A percentile compares a stretch with the other conserved stretches of the same genome.
These are phyloP conservation scores for Blastocrithidia nonstop DNA, from an alignment of 208 protist genomes.

Conservation along the genomic window DNA sequence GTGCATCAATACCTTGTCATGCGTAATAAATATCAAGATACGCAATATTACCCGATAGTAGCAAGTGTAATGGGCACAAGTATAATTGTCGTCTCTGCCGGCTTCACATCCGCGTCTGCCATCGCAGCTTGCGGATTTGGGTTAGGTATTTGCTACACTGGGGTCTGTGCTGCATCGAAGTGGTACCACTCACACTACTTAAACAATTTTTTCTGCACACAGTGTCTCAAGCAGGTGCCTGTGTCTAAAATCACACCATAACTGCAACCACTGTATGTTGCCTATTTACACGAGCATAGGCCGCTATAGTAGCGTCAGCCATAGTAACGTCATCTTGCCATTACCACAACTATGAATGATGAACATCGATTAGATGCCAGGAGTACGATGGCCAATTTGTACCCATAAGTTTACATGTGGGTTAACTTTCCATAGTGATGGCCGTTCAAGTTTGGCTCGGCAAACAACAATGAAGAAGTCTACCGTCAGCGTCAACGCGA, in stretches of 20 bases:
- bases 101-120: constrained; percentile 50
- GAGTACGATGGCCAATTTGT: constrained; percentile 64
- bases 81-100: constrained; percentile 25
- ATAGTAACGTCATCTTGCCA: constrained; percentile 23
- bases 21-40: constrained; percentile 61
- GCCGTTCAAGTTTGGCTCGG: constrained; percentile 61
- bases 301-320: constrained; percentile 56
- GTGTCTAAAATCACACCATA: constrained; percentile 71
- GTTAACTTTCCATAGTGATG: constrained; percentile 85
- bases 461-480: constrained; percentile 68
- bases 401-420: constrained; percentile 76
- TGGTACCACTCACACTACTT: constrained; percentile 63
- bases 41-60: constrained; percentile 57
- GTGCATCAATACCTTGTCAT: constrained; percentile 71
- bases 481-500: constrained; percentile 51
- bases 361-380: constrained; percentile 60
- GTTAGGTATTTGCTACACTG: constrained; percentile 51
- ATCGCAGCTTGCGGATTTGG: constrained; percentile 43
- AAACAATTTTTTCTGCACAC: constrained; percentile 45
- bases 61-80: constrained; percentile 24
- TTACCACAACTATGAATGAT: constrained; percentile 24
- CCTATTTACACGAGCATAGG: constrained; percentile 68
- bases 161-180: constrained; percentile 48
- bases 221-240: constrained; percentile 65
- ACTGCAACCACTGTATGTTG: constrained; percentile 70